phyloP scores from a whole-genome alignment of 2,329 filamentous ascomycete species.

The Chaetomiaceae sp. region DNA sequence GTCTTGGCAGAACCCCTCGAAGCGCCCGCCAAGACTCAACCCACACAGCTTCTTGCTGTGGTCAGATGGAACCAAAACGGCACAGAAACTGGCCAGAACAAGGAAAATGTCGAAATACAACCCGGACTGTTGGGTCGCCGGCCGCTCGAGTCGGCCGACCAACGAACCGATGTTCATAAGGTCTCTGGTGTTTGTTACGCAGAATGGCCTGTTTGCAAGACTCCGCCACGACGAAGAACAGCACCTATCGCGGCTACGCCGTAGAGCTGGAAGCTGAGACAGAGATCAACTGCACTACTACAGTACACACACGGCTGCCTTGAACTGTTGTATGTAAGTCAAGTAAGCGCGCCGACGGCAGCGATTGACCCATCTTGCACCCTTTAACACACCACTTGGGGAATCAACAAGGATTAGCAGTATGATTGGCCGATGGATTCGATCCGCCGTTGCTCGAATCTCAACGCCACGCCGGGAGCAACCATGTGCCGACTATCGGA shows the following conservation, averaged over 20 bases:
- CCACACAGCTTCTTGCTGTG: not conserved
- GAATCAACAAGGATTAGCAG: not conserved
- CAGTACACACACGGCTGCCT: too few species aligned
- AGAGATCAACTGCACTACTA: too few species aligned
- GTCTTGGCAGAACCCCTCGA: slow-evolving; percentile 14
- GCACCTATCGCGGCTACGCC: too few species aligned
- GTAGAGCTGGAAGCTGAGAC: too few species aligned
- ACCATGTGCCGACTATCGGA: slow-evolving; percentile 8
- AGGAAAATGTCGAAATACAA: not conserved
- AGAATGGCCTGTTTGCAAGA: not conserved
- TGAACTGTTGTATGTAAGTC: too few species aligned
- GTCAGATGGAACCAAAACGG: too few species aligned
- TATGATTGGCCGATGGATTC: not conserved
- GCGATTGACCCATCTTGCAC: too few species aligned
- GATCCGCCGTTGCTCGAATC: not conserved
- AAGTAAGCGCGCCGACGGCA: not conserved
- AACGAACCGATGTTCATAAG: not conserved
- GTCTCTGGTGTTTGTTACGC: not conserved
- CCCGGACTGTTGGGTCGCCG: slow-evolving; percentile 2
- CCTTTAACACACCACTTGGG: not conserved
- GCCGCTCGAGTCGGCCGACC: not conserved
- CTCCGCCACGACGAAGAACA: not conserved
- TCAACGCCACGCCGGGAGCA: not conserved
- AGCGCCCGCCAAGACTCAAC: slow-evolving; percentile 20
- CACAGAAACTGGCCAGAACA: not conserved